Evolutionary conservation across 2,329 filamentous ascomycete genomes (phyloP), one percentile per base, ranked within the genome.

Genomic region (Colletotrichum cereale): DNA sequence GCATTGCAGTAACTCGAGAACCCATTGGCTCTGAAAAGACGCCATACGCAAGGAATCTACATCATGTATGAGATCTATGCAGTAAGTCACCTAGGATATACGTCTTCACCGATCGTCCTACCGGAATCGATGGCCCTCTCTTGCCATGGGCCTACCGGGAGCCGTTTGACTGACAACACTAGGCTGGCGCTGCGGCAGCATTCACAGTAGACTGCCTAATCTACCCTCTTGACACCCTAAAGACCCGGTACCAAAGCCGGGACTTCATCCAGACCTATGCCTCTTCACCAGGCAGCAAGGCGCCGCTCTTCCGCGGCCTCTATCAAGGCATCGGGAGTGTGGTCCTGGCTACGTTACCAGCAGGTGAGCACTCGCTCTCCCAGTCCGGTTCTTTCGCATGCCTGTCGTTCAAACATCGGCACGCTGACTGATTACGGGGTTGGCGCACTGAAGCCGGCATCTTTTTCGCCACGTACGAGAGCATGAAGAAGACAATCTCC

Each of bases 381-480:
- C 21, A 31, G 10, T 55, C 5, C 10, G 16, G 29, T 24, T 24
- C 36, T 21, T 24, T 31, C 34, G 40, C 21, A 40, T 21, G 47
- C 21, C 52, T 8, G n/a, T 31, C 16, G 12, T 24, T 24, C 29
- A 5, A n/a, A 21, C 21, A 55, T 24, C 5, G 34, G 7, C 52
- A 34, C 3, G 24, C 75, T 78, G 63, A 80, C 75, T 78, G 66
- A 80, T 36, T 18, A 24, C 11, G 16, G 16, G 5, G 5, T 56
- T 55, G 36, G 1, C 26, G 11, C 21, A 36, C 11, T 12, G 2
- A 50, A 92, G 93, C 94, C 62, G 94, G 94, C 71, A 87, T 94
- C 14, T 97, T 97, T 84, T 97, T 97, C 82, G 95, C 93, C 2
- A 95, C 93, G 1, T 97, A 97, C 80, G 95, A 97, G 82, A 90